Evolutionary conservation across 2,329 filamentous ascomycete genomes (phyloP).

Genomic region (Alternaria arborescens): DNA sequence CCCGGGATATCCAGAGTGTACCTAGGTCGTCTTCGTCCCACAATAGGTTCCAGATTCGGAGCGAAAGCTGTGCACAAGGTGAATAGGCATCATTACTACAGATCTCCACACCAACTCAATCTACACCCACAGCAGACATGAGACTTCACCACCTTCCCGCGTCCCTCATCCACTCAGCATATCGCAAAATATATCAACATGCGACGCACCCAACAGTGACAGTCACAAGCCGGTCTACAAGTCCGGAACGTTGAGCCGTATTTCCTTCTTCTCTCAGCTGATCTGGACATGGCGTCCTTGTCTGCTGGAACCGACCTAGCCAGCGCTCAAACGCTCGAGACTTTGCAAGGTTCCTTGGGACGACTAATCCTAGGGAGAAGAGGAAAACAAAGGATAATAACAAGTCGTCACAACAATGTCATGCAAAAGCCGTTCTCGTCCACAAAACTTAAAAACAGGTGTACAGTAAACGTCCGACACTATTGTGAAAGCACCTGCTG

Average conservation of each 20-base stretch:
- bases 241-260: too few relatives aligned
- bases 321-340: neutral
- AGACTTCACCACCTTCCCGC: neutral
- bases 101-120: too few relatives aligned
- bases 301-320: too few relatives aligned
- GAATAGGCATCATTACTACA: neutral
- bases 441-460: too few relatives aligned
- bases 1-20: neutral
- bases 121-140: neutral
- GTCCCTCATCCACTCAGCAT: neutral
- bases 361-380: neutral
- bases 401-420: neutral
- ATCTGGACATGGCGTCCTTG: too few relatives aligned
- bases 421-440: neutral
- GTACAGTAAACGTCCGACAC: too few relatives aligned
- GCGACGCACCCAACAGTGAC: too few relatives aligned
- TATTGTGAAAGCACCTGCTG: fast-evolving
- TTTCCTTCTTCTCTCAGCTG: too few relatives aligned
- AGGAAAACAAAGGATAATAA: neutral
- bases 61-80: neutral
- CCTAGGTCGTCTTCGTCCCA: neutral
- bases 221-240: too few relatives aligned
- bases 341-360: neutral
- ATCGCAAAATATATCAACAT: too few relatives aligned
- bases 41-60: neutral